A percentile compares a stretch with the other conserved stretches of the same genome.
These are phyloP conservation scores for Bisporella sp. DNA, from an alignment of 2,329 filamentous ascomycete genomes.

Conservation along the genomic window DNA sequence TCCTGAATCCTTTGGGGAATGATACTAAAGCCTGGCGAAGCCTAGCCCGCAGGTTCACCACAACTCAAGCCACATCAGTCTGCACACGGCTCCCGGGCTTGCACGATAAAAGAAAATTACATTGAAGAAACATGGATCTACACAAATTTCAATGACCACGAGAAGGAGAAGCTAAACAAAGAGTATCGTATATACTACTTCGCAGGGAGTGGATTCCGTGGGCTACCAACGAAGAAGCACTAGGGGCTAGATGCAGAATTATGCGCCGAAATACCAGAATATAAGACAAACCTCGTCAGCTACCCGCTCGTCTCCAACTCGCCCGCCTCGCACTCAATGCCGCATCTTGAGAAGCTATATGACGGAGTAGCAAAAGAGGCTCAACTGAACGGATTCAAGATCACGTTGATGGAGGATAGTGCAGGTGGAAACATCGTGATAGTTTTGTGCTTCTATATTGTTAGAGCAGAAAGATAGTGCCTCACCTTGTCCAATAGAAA, in stretches of 20 bases:
- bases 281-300: constrained; percentile 13
- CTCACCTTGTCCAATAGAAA: constrained; percentile 5
- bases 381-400: constrained; percentile 1
- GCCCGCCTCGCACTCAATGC: constrained; percentile 5
- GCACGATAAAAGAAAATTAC: neutral
- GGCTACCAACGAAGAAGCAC: constrained; percentile 8
- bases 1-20: neutral
- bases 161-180: neutral
- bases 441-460: constrained; percentile 10
- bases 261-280: constrained; percentile 6
- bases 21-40: neutral
- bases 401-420: constrained; percentile 14
- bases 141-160: neutral
- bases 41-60: neutral
- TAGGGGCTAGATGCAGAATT: constrained; percentile 14
- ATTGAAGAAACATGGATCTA: neutral
- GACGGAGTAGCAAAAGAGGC: constrained; percentile 1
- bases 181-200: constrained; percentile 19
- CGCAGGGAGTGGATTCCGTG: constrained; percentile 24
- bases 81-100: neutral
- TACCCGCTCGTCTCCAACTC: constrained; percentile 11
- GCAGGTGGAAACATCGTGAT: constrained; percentile 13
- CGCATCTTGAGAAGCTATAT: constrained; percentile 9
- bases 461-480: neutral
- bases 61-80: neutral